These are phyloP conservation scores for Phoma sp. DNA, from an alignment of 2,329 filamentous ascomycete species.

Conservation along the genomic window DNA sequence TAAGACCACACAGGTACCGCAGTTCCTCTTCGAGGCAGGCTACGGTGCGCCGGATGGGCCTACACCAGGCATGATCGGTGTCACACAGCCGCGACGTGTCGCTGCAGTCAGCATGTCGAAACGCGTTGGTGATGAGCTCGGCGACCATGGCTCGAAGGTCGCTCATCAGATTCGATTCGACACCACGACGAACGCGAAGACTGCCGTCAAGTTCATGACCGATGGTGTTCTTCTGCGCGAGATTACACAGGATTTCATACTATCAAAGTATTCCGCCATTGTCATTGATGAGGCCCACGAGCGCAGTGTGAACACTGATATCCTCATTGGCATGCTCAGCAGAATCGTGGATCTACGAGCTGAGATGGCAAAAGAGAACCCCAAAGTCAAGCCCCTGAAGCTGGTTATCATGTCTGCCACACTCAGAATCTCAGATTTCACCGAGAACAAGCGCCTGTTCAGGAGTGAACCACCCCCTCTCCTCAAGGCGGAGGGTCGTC, in stretches of 20 bases:
- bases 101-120: conserved; percentile 97
- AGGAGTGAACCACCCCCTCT: conserved; percentile 75
- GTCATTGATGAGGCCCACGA: conserved; percentile 98
- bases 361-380: conserved; percentile 74
- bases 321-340: conserved; percentile 96
- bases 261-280: conserved; percentile 90
- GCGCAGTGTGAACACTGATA: conserved; percentile 95
- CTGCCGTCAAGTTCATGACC: conserved; percentile 98
- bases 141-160: conserved; percentile 75
- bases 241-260: conserved; percentile 83
- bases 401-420: conserved; percentile 99
- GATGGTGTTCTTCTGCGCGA: conserved; percentile 94
- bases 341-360: conserved; percentile 85
- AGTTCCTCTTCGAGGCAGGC: conserved; percentile 93
- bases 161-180: conserved; percentile 95
- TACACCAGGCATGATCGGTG: conserved; percentile 89
- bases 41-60: conserved; percentile 80
- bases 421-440: conserved; percentile 86
- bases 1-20: conserved; percentile 96
- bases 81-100: conserved; percentile 93
- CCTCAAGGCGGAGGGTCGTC: conserved; percentile 87
- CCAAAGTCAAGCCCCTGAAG: conserved; percentile 77
- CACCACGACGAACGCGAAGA: conserved; percentile 77
- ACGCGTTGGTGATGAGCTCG: conserved; percentile 85
- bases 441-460: conserved; percentile 82